Percentiles rank a stretch among this genome's conserved stretches.
These are phyloP conservation scores for Haematococcus lacustris DNA, from an alignment of 139 green algal genomes.

Conservation along the genomic window DNA sequence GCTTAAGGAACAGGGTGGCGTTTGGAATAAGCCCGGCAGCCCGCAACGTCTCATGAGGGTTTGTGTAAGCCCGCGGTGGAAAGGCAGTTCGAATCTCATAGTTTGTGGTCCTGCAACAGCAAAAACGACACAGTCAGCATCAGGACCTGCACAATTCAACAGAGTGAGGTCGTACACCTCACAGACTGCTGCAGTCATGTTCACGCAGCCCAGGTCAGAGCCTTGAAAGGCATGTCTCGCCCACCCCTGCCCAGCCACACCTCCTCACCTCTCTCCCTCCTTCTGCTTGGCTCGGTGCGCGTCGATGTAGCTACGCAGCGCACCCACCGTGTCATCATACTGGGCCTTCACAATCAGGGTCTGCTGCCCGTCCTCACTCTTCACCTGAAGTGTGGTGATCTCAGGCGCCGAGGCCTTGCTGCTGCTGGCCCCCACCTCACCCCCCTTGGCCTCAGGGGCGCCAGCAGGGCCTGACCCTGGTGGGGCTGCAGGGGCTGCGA, in stretches of 20 bases:
- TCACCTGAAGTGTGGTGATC: no score
- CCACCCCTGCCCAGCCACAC: neutral
- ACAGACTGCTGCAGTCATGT: neutral
- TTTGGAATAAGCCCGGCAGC: constrained; percentile 41
- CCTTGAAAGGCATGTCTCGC: neutral
- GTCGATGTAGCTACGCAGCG: constrained; percentile 30
- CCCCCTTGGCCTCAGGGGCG: no score
- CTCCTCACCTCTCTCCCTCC: constrained; percentile 1
- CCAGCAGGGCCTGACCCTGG: no score
- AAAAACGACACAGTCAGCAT: neutral
- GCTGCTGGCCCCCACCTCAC: no score
- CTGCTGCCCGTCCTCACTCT: constrained; percentile 46
- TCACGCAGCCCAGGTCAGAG: neutral
- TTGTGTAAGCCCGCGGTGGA: constrained; percentile 30
- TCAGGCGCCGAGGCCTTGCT: no score
- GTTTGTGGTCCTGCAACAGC: neutral
- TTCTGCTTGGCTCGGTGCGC: constrained; percentile 20
- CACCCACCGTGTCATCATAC: constrained; percentile 35
- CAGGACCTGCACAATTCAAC: neutral
- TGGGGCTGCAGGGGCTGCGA: no score
- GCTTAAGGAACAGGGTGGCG: constrained; percentile 45
- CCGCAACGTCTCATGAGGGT: constrained; percentile 29
- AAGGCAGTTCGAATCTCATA: constrained; percentile 46
- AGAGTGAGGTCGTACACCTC: neutral
- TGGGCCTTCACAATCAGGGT: constrained; percentile 44